Conservation (phyloP, 371 early-diverging fungal species). For the Mortierella sp. region DNA sequence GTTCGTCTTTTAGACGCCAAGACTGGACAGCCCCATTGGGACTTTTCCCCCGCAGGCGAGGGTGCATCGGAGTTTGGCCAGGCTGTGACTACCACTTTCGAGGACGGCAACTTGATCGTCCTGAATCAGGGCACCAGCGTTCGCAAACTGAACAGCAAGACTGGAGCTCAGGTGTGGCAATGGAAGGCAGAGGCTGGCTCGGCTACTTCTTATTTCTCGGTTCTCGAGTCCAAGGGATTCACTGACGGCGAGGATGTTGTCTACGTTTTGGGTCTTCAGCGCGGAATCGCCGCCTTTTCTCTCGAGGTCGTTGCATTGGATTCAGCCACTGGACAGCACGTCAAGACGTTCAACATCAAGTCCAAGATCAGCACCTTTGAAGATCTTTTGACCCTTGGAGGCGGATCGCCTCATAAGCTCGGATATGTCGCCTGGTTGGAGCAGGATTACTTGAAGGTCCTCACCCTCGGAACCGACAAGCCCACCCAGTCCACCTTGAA, state of each 20-base stretch:
- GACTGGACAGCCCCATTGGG: conserved; percentile 60
- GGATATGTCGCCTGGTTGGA: conserved; percentile 53
- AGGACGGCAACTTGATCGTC: conserved; percentile 44
- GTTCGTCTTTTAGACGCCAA: conserved; percentile 66
- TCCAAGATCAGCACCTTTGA: conserved; percentile 32
- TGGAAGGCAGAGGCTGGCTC: conserved; percentile 49
- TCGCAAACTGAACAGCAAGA: conserved; percentile 45
- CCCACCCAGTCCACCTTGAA: conserved; percentile 18
- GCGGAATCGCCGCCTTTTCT: conserved; percentile 33
- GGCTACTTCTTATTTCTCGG: conserved; percentile 35
- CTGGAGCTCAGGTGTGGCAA: conserved; percentile 49
- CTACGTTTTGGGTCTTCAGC: conserved; percentile 44
- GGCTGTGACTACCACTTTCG: conserved; percentile 43
- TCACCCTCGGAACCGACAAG: conserved; percentile 46
- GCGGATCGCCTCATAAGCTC: conserved; percentile 26
- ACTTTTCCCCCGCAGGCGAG: conserved; percentile 62
- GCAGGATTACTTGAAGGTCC: conserved; percentile 39
- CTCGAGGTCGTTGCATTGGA: conserved; percentile 42
- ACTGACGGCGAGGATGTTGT: conserved; percentile 22
- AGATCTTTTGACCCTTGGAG: conserved; percentile 35
- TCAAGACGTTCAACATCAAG: conserved; percentile 43
- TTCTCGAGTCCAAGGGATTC: conserved; percentile 51
- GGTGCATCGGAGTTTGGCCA: conserved; percentile 53
- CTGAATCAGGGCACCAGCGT: conserved; percentile 52
- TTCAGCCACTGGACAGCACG: conserved; percentile 32